These are phyloP conservation scores for Trametes cinnabarina DNA, from an alignment of 768 basidiomycete genomes.

Conservation along the genomic window DNA sequence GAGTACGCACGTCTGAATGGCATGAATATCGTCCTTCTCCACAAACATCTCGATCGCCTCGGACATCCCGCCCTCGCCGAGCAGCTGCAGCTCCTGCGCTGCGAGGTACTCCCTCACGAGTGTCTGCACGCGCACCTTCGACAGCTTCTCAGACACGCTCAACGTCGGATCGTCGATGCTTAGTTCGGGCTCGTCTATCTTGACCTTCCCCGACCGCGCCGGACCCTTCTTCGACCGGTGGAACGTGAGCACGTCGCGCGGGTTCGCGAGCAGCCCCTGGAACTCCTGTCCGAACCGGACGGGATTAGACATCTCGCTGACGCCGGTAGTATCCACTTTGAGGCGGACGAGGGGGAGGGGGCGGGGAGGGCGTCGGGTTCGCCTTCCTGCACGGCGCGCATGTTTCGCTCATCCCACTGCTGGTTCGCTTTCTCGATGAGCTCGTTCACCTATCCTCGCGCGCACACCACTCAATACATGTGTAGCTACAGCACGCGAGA, in stretches of 20 bases:
- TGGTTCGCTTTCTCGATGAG: constrained; percentile 77
- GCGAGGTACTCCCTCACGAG: constrained; percentile 90
- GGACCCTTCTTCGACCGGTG: constrained; percentile 73
- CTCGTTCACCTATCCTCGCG: constrained; percentile 58
- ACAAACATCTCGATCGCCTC: constrained; percentile 95
- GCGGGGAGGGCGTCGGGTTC: constrained; percentile 56
- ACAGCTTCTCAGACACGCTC: constrained; percentile 66
- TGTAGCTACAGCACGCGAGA: background rate
- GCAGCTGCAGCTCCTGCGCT: constrained; percentile 89
- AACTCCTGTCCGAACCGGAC: constrained; percentile 97
- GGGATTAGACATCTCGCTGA: constrained; percentile 90
- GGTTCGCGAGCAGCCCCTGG: constrained; percentile 87
- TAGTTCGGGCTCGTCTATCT: constrained; percentile 73
- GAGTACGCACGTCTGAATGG: constrained; percentile 76
- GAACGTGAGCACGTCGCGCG: constrained; percentile 89
- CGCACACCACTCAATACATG: background rate
- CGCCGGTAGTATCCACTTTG: constrained; percentile 90
- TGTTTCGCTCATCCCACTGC: constrained; percentile 76
- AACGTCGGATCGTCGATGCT: constrained; percentile 77
- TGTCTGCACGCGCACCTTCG: constrained; percentile 80
- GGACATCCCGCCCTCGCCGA: constrained; percentile 88
- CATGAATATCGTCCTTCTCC: constrained; percentile 95
- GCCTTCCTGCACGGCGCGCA: constrained; percentile 55
- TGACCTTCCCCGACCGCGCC: constrained; percentile 53
- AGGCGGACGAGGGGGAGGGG: constrained; percentile 89